These are phyloP conservation scores for Boletus fagicola DNA, from an alignment of 768 basidiomycete species.

Conservation along the genomic window DNA sequence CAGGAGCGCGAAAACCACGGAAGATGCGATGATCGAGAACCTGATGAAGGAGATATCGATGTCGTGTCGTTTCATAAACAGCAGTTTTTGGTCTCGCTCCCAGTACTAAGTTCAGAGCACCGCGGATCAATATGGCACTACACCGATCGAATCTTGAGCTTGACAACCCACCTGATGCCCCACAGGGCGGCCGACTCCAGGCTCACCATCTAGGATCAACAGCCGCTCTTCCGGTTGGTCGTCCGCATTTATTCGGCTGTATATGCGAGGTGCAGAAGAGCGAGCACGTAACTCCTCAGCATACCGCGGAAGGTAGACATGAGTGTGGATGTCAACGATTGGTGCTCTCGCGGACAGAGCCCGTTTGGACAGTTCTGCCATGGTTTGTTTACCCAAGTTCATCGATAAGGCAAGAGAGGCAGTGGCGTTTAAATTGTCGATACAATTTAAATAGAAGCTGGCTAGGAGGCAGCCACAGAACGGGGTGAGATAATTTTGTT, in stretches of 20 bases:
- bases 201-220: constrained; percentile 77
- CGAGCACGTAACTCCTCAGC: constrained; percentile 66
- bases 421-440: constrained; percentile 12
- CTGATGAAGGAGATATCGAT: constrained; percentile 81
- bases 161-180: constrained; percentile 59
- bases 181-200: constrained; percentile 75
- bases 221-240: constrained; percentile 63
- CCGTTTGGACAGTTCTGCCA: constrained; percentile 26
- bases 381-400: constrained; percentile 24
- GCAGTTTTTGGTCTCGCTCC: constrained; percentile 73
- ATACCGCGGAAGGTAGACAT: constrained; percentile 82
- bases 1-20: constrained; percentile 10
- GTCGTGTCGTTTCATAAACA: constrained; percentile 81
- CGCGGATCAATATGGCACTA: constrained; percentile 9
- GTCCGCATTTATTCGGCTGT: constrained; percentile 42
- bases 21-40: constrained; percentile 34
- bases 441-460: constrained; percentile 15
- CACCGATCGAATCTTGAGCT: not conserved
- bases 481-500: constrained; percentile 21
- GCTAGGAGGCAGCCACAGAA: constrained; percentile 3
- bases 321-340: constrained; percentile 82
- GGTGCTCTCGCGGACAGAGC: constrained; percentile 30
- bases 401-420: constrained; percentile 26
- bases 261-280: constrained; percentile 63
- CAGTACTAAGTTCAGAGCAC: constrained; percentile 52